Conservation (phyloP, 2,329 filamentous ascomycete genomes). For the Monilinia laxa region DNA sequence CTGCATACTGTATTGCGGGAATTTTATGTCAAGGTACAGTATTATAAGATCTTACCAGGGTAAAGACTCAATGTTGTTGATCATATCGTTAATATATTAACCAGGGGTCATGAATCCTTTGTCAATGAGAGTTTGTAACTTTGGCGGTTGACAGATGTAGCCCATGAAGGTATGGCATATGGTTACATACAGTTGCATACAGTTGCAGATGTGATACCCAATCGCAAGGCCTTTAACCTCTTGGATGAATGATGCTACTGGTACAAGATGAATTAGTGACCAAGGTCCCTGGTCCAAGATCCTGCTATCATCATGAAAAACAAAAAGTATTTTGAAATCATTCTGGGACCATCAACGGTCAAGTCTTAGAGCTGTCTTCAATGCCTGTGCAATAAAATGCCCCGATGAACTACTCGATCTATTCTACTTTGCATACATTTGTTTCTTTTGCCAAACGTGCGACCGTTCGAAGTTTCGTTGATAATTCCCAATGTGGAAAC, state of each 20-base stretch:
- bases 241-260: not conserved
- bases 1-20: not conserved
- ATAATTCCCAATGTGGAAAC: constrained; percentile 15
- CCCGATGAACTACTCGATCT: constrained; percentile 12
- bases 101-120: not conserved
- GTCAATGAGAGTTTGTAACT: constrained; percentile 1
- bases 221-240: not conserved
- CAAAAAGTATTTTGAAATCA: too few relatives aligned
- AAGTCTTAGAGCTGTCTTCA: not conserved
- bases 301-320: not conserved
- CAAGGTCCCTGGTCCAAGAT: not conserved
- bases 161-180: not conserved
- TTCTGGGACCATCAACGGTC: not conserved
- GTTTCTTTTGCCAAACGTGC: constrained; percentile 10
- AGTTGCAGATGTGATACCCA: constrained; percentile 7
- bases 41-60: not conserved
- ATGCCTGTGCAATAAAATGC: not conserved
- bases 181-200: not conserved
- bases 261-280: not conserved
- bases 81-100: not conserved
- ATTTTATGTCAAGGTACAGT: not conserved
- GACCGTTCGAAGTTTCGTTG: constrained; percentile 17
- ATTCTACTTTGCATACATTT: constrained; percentile 1
- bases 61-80: not conserved
- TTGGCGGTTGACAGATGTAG: constrained; percentile 11